These are phyloP conservation scores for Volvox africanus DNA, from an alignment of 139 green algal genomes.

Conservation along the genomic window DNA sequence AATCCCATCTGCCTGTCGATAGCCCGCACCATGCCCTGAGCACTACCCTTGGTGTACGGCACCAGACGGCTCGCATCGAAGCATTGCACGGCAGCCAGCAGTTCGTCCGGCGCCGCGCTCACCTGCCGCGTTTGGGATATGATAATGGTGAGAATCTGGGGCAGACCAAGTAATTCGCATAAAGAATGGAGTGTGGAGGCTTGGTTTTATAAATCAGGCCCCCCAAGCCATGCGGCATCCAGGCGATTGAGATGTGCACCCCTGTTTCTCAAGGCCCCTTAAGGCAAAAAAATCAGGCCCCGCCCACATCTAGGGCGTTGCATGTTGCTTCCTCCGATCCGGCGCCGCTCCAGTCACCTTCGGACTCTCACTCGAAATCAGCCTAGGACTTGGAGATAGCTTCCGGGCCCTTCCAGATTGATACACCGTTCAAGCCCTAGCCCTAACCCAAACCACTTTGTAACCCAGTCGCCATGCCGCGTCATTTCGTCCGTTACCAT, in stretches of 20 bases:
- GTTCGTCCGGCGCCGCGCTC: conserved; percentile 58
- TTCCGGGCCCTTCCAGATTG: neutral
- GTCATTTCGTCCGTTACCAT: neutral
- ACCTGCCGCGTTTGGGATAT: conserved; percentile 22
- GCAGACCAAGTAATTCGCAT: neutral
- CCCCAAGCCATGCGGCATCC: neutral
- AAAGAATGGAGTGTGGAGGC: neutral
- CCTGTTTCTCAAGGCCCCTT: neutral
- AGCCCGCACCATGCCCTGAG: conserved; percentile 58
- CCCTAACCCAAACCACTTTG: neutral
- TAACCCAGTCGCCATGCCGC: no score
- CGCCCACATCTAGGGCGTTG: neutral
- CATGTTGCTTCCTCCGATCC: neutral
- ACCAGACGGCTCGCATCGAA: conserved; percentile 55
- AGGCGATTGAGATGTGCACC: neutral
- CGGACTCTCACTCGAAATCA: no score
- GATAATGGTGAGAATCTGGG: neutral
- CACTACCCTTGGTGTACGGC: conserved; percentile 64
- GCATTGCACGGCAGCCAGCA: conserved; percentile 58
- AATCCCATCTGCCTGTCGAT: conserved; percentile 53
- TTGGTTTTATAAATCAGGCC: neutral
- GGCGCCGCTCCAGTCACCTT: neutral
- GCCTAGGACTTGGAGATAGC: no score
- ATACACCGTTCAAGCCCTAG: neutral
- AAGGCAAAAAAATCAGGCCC: neutral